Conservation (phyloP, 2,329 filamentous ascomycete genomes). For the Exophiala oligosperma region DNA sequence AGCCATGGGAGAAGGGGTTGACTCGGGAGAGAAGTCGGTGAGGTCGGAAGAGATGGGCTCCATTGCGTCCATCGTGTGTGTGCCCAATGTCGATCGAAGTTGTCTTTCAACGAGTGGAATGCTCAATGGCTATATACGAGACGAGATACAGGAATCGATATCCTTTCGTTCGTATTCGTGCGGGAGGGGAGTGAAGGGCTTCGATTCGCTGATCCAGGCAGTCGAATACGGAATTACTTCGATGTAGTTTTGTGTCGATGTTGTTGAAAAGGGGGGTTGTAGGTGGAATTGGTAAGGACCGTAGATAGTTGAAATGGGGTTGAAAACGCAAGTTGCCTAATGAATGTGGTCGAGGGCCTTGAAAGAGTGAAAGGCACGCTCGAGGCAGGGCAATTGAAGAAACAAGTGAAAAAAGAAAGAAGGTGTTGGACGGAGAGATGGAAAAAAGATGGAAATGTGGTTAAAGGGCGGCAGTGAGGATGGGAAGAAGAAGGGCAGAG, state of each 20-base stretch:
- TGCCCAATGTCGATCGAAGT: not conserved
- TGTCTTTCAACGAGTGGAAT: slow-evolving; percentile 15
- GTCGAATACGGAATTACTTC: slow-evolving; percentile 14
- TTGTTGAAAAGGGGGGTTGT: not conserved
- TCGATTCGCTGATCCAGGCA: slow-evolving; percentile 22
- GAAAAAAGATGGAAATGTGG: slow-evolving; percentile 23
- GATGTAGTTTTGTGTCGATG: slow-evolving; percentile 1
- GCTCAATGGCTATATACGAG: slow-evolving; percentile 10
- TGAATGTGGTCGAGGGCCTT: slow-evolving; percentile 47
- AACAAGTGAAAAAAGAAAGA: slow-evolving; percentile 32
- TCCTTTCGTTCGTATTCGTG: not conserved
- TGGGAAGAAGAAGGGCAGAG: slow-evolving; percentile 32
- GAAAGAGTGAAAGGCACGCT: slow-evolving; percentile 54
- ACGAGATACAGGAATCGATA: not conserved
- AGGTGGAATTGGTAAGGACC: slow-evolving; percentile 21
- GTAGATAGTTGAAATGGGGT: slow-evolving; percentile 18
- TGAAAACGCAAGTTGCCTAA: slow-evolving; percentile 23
- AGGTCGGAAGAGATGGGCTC: slow-evolving; percentile 21
- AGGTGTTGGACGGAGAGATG: slow-evolving; percentile 32
- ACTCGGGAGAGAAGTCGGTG: slow-evolving; percentile 22
- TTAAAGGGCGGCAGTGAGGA: slow-evolving; percentile 30
- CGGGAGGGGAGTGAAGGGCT: slow-evolving; percentile 1
- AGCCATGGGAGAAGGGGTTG: slow-evolving; percentile 33
- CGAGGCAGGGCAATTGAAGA: slow-evolving; percentile 30
- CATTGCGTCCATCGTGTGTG: slow-evolving; percentile 5